phyloP scores from a whole-genome alignment of 257 asterid genomes.

The Solanum pimpinellifolium region DNA sequence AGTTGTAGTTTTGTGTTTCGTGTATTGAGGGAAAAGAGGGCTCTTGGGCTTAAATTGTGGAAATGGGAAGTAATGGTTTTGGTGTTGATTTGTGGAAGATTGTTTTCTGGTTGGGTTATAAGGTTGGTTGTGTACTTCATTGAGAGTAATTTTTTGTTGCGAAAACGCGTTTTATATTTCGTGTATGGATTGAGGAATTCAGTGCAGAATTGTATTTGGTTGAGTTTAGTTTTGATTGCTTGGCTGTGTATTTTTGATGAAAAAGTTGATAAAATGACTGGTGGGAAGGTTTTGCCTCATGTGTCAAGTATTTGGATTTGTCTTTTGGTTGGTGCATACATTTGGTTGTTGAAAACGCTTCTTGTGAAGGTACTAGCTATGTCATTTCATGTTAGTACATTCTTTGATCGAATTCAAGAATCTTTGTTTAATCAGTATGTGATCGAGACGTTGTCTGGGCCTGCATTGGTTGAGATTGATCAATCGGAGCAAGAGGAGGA shows the following conservation, averaged over 20 bases:
- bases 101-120: conserved; percentile 76
- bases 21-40: conserved; percentile 5
- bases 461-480: conserved; percentile 49
- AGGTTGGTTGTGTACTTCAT: conserved; percentile 49
- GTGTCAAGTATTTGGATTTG: conserved; percentile 76
- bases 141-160: conserved; percentile 51
- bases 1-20: conserved; percentile 33
- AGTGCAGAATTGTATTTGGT: conserved; percentile 83
- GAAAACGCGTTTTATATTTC: conserved; percentile 70
- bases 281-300: conserved; percentile 26
- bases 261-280: conserved; percentile 38
- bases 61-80: conserved; percentile 75
- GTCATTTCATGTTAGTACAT: conserved; percentile 72
- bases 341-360: conserved; percentile 74
- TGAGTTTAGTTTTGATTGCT: conserved; percentile 63
- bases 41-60: conserved; percentile 50
- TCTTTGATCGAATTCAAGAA: conserved; percentile 76
- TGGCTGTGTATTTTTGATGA: conserved; percentile 65
- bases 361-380: conserved; percentile 83
- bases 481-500: conserved; percentile 55
- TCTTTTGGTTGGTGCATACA: conserved; percentile 57
- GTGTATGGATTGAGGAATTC: conserved; percentile 76
- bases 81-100: conserved; percentile 68
- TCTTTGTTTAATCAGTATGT: conserved; percentile 72
- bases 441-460: conserved; percentile 58